Base-by-base conservation (phyloP, 1,284 basidiomycete genomes). In the Moesziomyces antarcticus region DNA sequence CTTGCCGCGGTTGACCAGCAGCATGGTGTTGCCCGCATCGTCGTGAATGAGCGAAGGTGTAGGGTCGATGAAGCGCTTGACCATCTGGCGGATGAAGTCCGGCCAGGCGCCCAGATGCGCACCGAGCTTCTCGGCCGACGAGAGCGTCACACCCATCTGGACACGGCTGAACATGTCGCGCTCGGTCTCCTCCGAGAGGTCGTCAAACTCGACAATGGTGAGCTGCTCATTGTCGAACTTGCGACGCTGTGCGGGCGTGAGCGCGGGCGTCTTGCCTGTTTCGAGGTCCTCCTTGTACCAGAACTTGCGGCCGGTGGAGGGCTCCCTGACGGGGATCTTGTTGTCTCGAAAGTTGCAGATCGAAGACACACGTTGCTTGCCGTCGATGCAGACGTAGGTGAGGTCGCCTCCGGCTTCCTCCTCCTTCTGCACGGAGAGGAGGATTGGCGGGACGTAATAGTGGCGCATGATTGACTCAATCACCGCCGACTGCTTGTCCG, bases 91-190 rank as follows among this genome's bases (percentile, higher is more conserved):
- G 52, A 68, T 65, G 22, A 65, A 72, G 14, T 77, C 75, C 18
- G 65, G 59, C 73, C 75, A 75, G 0, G 45, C 22, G 14, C 75
- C 75, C 18, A 73, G 40, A 40, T 67, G 70, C 9, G 73, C 73
- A 45, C 54, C 70, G 8, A 78, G 64, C 74, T 74, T 78, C 61
- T 78, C 76, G 18, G 76, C 76, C 11, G 71, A 59, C 14, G 76
- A 73, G 14, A 78, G 63, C 4, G 71, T 64, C 10, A 77, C 64
- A 21, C 76, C 76, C 73, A 78, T 75, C 76, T 78, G 76, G 1
- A 78, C 76, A 37, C 76, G 57, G 21, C 62, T 60, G 49, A 78
- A 78, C 74, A 78, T 76, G 45, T 78, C 76, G 6, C 76, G 58
- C 59, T 78, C 76, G 33, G 43, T 46, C 35, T 71, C 66, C 3